phyloP scores from a whole-genome alignment of 2,329 filamentous ascomycete species.

The Fusarium sp. region DNA sequence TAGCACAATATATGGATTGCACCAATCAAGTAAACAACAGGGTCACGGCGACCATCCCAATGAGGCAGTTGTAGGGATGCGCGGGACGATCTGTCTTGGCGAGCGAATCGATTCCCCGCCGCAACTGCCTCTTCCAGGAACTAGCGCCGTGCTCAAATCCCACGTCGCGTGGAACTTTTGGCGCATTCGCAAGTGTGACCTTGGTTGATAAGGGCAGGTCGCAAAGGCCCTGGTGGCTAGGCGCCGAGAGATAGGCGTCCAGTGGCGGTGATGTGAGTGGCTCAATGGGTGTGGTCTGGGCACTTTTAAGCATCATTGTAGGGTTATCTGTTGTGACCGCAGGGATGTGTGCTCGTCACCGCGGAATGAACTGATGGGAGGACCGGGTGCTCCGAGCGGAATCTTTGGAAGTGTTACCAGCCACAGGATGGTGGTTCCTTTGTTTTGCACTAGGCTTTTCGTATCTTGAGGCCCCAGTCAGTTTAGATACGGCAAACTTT shows the following conservation, averaged over 20 bases:
- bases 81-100: slow-evolving; percentile 36
- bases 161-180: slow-evolving; percentile 39
- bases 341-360: slow-evolving; percentile 21
- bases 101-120: slow-evolving; percentile 16
- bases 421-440: neutral
- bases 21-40: slow-evolving; percentile 13
- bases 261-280: neutral
- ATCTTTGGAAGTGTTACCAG: neutral
- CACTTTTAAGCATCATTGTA: slow-evolving; percentile 34
- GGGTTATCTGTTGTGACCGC: slow-evolving; percentile 28
- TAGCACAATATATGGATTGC: slow-evolving; percentile 22
- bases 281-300: neutral
- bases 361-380: slow-evolving; percentile 14
- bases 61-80: slow-evolving; percentile 37
- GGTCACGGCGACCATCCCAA: slow-evolving; percentile 31
- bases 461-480: neutral
- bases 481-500: neutral
- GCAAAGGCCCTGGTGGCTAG: slow-evolving; percentile 20
- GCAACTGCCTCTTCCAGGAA: slow-evolving; percentile 42
- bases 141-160: slow-evolving; percentile 36
- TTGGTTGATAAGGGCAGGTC: slow-evolving; percentile 44
- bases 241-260: slow-evolving; percentile 8
- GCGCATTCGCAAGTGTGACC: slow-evolving; percentile 22
- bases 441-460: neutral
- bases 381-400: slow-evolving; percentile 3